Evolutionary conservation across 495 filamentous ascomycete genomes (phyloP).

Genomic region (Tirmania nivea): DNA sequence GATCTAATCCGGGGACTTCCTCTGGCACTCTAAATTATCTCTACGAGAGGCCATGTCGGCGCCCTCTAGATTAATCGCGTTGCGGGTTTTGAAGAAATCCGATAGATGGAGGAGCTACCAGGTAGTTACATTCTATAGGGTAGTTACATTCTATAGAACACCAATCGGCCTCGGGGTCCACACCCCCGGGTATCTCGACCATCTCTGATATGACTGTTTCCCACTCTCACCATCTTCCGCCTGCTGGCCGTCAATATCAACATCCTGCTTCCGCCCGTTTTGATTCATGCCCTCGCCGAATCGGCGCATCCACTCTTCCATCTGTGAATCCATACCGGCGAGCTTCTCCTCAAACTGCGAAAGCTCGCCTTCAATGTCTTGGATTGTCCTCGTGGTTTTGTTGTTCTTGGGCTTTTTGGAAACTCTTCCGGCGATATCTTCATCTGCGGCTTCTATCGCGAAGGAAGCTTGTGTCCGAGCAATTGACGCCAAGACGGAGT

Average conservation of each 20-base stretch:
- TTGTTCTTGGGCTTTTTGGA: background rate
- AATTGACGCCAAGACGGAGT: slow-evolving; percentile 8
- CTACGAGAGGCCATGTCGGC: no score
- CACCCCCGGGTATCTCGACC: slow-evolving; percentile 30
- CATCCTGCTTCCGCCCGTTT: no score
- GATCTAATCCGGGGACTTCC: no score
- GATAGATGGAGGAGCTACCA: no score
- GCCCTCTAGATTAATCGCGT: no score
- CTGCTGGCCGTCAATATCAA: no score
- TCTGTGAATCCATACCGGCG: slow-evolving; percentile 7
- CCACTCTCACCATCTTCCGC: no score
- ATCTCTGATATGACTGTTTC: slow-evolving; percentile 19
- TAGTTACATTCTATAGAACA: slow-evolving; percentile 23
- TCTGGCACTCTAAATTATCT: no score
- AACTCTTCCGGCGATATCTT: background rate
- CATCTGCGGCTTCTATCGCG: background rate
- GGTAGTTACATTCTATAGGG: slow-evolving; percentile 22
- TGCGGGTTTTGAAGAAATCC: no score
- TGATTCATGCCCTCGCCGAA: no score
- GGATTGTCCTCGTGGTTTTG: slow-evolving; percentile 4
- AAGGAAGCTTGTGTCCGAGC: slow-evolving; percentile 7
- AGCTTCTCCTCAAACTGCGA: slow-evolving; percentile 10
- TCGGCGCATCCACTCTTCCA: background rate
- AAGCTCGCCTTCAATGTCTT: slow-evolving; percentile 18
- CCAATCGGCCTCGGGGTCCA: slow-evolving; percentile 45